Percentiles rank a stretch among this genome's conserved stretches.
phyloP scores from a whole-genome alignment of 2,329 filamentous ascomycete genomes.

The Truncatella angustata region DNA sequence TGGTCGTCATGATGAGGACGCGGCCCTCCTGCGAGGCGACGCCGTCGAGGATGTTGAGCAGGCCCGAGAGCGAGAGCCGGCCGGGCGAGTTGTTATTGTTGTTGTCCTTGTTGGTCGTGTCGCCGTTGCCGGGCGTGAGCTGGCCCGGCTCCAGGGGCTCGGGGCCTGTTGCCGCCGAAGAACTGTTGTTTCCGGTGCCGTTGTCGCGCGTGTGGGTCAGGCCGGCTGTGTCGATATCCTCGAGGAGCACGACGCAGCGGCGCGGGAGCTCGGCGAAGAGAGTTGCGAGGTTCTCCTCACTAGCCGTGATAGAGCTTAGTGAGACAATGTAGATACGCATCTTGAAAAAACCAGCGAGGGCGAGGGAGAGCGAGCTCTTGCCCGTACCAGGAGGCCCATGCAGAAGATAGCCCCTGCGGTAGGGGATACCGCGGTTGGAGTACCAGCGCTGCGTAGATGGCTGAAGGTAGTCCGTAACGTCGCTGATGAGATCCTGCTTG shows the following conservation, averaged over 20 bases:
- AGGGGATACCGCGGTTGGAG: slow-evolving; percentile 78
- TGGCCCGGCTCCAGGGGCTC: slow-evolving; percentile 29
- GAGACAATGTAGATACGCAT: slow-evolving; percentile 72
- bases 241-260: slow-evolving; percentile 70
- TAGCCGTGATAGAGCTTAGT: slow-evolving; percentile 60
- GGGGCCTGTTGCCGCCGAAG: no score
- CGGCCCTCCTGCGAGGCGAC: slow-evolving; percentile 62
- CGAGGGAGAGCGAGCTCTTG: slow-evolving; percentile 71
- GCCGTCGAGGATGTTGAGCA: slow-evolving; percentile 81
- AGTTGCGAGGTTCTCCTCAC: slow-evolving; percentile 61
- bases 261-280: slow-evolving; percentile 67
- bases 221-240: slow-evolving; percentile 74
- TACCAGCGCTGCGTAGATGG: slow-evolving; percentile 74
- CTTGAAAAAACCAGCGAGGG: slow-evolving; percentile 67
- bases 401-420: slow-evolving; percentile 79
- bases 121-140: slow-evolving; percentile 27
- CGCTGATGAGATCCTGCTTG: slow-evolving; percentile 58
- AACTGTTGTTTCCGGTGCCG: neutral
- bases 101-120: slow-evolving; percentile 20
- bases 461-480: slow-evolving; percentile 62
- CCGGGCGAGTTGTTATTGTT: slow-evolving; percentile 15
- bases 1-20: slow-evolving; percentile 66
- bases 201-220: slow-evolving; percentile 58
- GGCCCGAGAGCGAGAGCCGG: slow-evolving; percentile 67
- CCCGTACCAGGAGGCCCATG: slow-evolving; percentile 79